Percentiles rank a stretch among this genome's conserved stretches.
Evolutionary conservation across 129 eudicot species (phyloP).

Genomic region (Lonicera japonica): DNA sequence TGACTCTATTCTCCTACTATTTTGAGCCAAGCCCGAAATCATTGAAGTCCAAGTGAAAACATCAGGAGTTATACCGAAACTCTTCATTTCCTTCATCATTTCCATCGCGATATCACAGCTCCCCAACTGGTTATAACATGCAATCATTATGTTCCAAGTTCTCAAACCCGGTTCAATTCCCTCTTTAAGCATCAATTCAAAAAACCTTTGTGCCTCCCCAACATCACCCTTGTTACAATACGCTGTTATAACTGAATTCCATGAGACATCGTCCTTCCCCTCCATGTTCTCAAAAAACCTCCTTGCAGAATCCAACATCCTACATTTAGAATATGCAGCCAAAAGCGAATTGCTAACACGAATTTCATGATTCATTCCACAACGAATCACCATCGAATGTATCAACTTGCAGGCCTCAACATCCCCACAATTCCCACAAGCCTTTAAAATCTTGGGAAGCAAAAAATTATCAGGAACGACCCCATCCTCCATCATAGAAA

Average conservation of each 20-base stretch:
- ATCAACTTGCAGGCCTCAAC: conserved; percentile 43
- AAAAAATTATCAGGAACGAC: conserved; percentile 41
- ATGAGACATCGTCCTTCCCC: conserved; percentile 52
- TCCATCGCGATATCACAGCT: conserved; percentile 41
- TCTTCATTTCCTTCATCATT: conserved; percentile 45
- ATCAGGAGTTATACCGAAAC: conserved; percentile 38
- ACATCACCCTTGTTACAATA: conserved; percentile 38
- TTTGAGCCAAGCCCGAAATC: conserved; percentile 44
- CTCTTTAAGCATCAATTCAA: conserved; percentile 33
- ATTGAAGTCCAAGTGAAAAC: conserved; percentile 52
- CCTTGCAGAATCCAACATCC: conserved; percentile 33
- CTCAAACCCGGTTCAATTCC: conserved; percentile 47
- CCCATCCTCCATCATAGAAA: conserved; percentile 41
- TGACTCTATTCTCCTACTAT: conserved; percentile 31
- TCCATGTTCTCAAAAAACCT: conserved; percentile 51
- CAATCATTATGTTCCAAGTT: conserved; percentile 53
- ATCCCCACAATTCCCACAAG: conserved; percentile 52
- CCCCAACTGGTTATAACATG: conserved; percentile 45
- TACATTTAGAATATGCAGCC: conserved; percentile 46
- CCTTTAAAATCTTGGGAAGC: conserved; percentile 54
- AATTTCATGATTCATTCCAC: conserved; percentile 18
- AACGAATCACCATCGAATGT: conserved; percentile 35
- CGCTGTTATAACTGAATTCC: conserved; percentile 64
- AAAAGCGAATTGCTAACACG: conserved; percentile 44
- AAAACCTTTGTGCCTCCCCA: conserved; percentile 35